Base-by-base conservation (phyloP, 495 filamentous ascomycete genomes). In the Rhizodiscina lignyota region DNA sequence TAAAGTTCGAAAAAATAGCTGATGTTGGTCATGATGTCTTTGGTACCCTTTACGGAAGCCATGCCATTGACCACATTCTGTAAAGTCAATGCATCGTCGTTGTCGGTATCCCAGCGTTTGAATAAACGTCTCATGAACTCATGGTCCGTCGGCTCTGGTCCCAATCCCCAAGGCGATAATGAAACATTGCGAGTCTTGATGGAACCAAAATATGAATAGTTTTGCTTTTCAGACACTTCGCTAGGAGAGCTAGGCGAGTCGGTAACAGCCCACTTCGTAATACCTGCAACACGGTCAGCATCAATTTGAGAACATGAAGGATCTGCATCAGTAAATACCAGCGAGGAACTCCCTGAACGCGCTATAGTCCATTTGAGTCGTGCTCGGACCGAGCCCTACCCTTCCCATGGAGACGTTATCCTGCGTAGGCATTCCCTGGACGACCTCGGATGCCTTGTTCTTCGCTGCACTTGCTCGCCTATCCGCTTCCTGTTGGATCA, bases 1-100 rank as follows among this genome's bases (percentile, higher is more conserved):
- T 96, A 93, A 0, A 97, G 70, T 49, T 94, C 77, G 45, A 96
- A 97, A 59, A 96, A 97, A 53, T 94, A 96, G 32, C 74, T 84
- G 49, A 97, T 96, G 41, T 77, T 85, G 21, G 82, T 79, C 87
- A 96, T 94, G 43, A 97, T 92, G 54, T 96, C 89, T 27, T 74
- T 73, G 18, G 79, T 81, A 4, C 91, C 87, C 54, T 92, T 94
- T 35, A 97, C 77, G 23, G 77, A 72, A 2, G 89, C 84, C 20
- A 97, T 57, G 2, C 89, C 89, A 12, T 77, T 78, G 12, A 96
- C 89, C 3, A 96, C 85, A 45, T 94, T 78, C 42, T 89, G 83
- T 23, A 97, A 61, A 18, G 72, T 85, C 28, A 97, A 56, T 2
- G 76, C 70, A n/a, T 74, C 73, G 23, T 64, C 70, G 42, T 74